Evolutionary conservation across 768 basidiomycete species (phyloP).

Genomic region (Lentinula raphanica): DNA sequence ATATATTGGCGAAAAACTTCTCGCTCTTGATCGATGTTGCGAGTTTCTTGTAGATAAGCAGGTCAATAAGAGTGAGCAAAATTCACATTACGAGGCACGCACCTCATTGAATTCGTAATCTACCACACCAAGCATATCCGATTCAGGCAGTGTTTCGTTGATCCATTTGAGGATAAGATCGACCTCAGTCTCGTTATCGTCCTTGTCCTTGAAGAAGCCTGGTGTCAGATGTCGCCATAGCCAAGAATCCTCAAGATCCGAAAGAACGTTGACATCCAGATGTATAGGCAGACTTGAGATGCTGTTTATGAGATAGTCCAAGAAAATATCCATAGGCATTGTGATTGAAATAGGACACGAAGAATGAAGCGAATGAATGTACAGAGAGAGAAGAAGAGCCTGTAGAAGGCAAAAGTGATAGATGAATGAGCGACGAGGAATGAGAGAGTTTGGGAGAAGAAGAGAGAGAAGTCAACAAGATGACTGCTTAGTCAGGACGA

Average conservation of each 20-base stretch:
- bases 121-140: not conserved
- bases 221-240: not conserved
- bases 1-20: not conserved
- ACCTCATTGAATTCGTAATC: not conserved
- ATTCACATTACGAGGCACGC: not conserved
- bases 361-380: no score
- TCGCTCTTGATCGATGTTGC: slow-evolving; percentile 1
- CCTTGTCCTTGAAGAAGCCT: not conserved
- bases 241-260: slow-evolving; percentile 2
- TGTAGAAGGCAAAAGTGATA: not conserved
- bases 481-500: no score
- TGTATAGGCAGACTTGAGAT: slow-evolving; percentile 2
- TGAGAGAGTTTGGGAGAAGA: not conserved
- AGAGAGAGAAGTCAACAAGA: no score
- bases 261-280: not conserved
- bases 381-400: not conserved
- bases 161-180: not conserved
- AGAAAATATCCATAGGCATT: slow-evolving; percentile 1
- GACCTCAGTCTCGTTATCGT: not conserved
- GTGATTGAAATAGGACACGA: not conserved
- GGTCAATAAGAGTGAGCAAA: no score
- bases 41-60: not conserved
- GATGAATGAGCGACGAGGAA: not conserved
- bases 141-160: not conserved
- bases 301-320: slow-evolving; percentile 4